Evolutionary conservation across 1,139 yeast species (phyloP).

Genomic region (Candida buenavistaensis): DNA sequence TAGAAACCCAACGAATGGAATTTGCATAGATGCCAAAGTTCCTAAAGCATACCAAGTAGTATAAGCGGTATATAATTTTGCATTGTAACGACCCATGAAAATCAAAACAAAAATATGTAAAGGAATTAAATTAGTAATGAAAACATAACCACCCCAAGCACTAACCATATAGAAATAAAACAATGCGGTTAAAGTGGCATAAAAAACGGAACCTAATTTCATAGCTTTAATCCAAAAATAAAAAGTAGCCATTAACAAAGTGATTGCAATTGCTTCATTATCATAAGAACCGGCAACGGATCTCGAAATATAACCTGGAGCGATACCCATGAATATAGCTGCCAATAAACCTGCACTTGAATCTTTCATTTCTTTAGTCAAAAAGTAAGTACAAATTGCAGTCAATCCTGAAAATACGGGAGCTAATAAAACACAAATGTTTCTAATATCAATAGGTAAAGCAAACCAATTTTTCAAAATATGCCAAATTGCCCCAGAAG

Average conservation of each 20-base stretch:
- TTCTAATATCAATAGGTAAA: conserved; percentile 90
- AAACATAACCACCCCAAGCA: conserved; percentile 99
- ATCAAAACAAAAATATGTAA: conserved; percentile 88
- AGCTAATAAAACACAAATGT: conserved; percentile 92
- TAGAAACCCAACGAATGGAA: conserved; percentile 96
- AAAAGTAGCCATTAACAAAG: conserved; percentile 92
- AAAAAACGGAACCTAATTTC: conserved; percentile 85
- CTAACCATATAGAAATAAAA: conserved; percentile 98
- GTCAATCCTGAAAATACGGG: conserved; percentile 96
- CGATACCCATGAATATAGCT: conserved; percentile 95
- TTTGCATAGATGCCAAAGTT: conserved; percentile 97
- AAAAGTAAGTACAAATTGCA: conserved; percentile 85
- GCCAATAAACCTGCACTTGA: conserved; percentile 87
- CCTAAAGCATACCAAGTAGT: conserved; percentile 97
- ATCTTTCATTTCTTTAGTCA: conserved; percentile 89
- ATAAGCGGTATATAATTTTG: conserved; percentile 83
- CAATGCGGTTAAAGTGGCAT: conserved; percentile 81
- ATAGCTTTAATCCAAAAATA: conserved; percentile 94
- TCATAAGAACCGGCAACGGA: conserved; percentile 99
- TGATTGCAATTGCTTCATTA: conserved; percentile 98
- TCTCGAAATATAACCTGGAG: conserved; percentile 97
- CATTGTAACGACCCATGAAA: conserved; percentile 91
- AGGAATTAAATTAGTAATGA: conserved; percentile 96
- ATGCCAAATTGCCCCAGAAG: conserved; percentile 88
- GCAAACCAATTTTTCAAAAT: conserved; percentile 61